Base-by-base conservation (phyloP, 2,329 filamentous ascomycete genomes). In the Pyrenophora graminea region DNA sequence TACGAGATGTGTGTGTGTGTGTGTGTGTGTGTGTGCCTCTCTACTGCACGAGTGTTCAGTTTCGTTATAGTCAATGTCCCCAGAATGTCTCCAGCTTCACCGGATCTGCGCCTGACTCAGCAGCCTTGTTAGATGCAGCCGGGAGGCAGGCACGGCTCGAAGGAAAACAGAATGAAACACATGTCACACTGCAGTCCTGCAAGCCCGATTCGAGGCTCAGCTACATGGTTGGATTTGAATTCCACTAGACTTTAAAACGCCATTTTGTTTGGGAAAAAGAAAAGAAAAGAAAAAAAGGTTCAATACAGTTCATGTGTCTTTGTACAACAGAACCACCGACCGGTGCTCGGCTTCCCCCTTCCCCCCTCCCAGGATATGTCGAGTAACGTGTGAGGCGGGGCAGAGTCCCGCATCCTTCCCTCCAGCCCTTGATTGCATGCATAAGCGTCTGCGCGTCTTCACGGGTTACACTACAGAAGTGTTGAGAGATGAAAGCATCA, bases 111-210 rank as follows among this genome's bases (percentile, higher is more conserved):
- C 39, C 9, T 39, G 46, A 45, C n/a, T 45, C 42, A 38, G 25
- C 15, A 39, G 31, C 39, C 49, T 47, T 42, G 43, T 12, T 39
- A 25, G 25, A 52, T 47, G 30, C 21, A 39, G 39, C 21, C 10
- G 30, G 37, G 10, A 34, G 42, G 33, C 37, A 23, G 15, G 33
- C 15, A 33, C 33, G 27, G 19, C 36, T 45, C 41, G 47, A 27
- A 39, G 27, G 36, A 15, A 25, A 21, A 44, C 6, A 25, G 32
- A 39, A 45, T 48, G 23, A 30, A 44, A 13, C 33, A 32, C 36
- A 38, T 48, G 53, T 61, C 34, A 38, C 55, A 55, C 25, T 40
- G 33, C 25, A 27, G 21, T 44, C 31, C 31, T 19, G 33, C 44
- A 39, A 44, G 27, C 30, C n/a, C 40, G 40, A 49, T 33, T 23